These are phyloP conservation scores for Stachybotrys chartarum DNA, from an alignment of 2,329 filamentous ascomycete genomes.

Conservation along the genomic window DNA sequence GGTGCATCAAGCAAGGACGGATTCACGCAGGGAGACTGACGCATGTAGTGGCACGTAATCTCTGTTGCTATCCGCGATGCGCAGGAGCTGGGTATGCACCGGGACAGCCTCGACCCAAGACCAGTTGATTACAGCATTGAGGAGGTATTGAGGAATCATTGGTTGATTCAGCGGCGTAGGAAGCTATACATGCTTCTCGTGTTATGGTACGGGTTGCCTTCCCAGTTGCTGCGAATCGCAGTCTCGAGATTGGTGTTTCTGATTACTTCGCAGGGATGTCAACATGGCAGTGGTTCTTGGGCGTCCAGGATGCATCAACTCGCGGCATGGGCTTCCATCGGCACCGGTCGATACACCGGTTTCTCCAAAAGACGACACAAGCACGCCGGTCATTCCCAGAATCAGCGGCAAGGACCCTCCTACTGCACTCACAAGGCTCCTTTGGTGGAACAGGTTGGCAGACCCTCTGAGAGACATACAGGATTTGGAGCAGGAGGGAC, in stretches of 20 bases:
- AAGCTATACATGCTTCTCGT: conserved; percentile 50
- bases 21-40: conserved; percentile 1
- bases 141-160: conserved; percentile 47
- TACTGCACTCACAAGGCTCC: conserved; percentile 45
- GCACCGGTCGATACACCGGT: conserved; percentile 46
- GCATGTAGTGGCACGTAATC: conserved; percentile 44
- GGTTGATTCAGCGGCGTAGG: conserved; percentile 49
- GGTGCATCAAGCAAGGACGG: background rate
- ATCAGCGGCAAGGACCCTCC: conserved; percentile 42
- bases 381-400: conserved; percentile 40
- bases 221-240: background rate
- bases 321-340: conserved; percentile 36
- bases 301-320: conserved; percentile 48
- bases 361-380: conserved; percentile 40
- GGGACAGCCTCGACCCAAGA: conserved; percentile 43
- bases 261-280: conserved; percentile 35
- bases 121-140: conserved; percentile 38
- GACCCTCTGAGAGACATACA: conserved; percentile 45
- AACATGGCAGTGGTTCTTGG: conserved; percentile 47
- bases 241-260: background rate
- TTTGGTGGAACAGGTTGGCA: conserved; percentile 43
- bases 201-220: conserved; percentile 19
- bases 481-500: conserved; percentile 48
- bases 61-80: conserved; percentile 52
- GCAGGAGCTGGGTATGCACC: conserved; percentile 55